Evolutionary conservation across 2,329 filamentous ascomycete genomes (phyloP), one percentile per base, ranked within the genome.

Genomic region (Rhytidhysteron rufulum): DNA sequence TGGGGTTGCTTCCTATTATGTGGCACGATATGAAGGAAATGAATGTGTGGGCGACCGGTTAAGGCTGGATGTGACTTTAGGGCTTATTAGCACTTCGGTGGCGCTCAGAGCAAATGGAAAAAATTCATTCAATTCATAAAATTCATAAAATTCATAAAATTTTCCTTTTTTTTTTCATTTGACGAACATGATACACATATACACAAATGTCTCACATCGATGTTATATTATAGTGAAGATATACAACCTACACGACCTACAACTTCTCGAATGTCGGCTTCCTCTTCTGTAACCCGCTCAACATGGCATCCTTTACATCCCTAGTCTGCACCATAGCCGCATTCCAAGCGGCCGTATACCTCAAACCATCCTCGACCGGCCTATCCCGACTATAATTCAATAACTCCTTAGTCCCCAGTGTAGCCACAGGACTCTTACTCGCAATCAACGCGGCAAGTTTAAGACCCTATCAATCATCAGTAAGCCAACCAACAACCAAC

Each of bases 261-360:
- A 96, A 67, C 71, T 96, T 97, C 63, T 83, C 83, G 70, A 95
- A 97, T 15, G 73, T 86, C 10, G 88, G 85, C 59, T 79, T 90
- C 50, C 74, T 83, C 77, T 86, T 95, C 66, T 85, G 75, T 48
- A 95, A 62, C 7, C 85, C 86, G 29, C 86, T 87, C 60, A 86
- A 59, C 61, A 96, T 72, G 1, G 90, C 88, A 43, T 76, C 71
- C 57, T 79, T 70, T 31, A 95, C 77, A 71, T 97, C 91, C 38
- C 74, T 71, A 5, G 87, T 86, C 71, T 96, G 90, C 53, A 95
- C 60, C 57, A 86, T 86, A 2, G 82, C 85, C 53, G 81, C 78
- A 60, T 97, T 97, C 91, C 90, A 96, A 1, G 93, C 76, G 9
- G 80, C 77, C 4, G 90, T 95, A 65, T 95, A 96, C 42, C 80